A percentile compares a stretch with the other conserved stretches of the same genome.
These are phyloP conservation scores for Fragaria iinumae DNA, from an alignment of 306 rosid species.

Conservation along the genomic window DNA sequence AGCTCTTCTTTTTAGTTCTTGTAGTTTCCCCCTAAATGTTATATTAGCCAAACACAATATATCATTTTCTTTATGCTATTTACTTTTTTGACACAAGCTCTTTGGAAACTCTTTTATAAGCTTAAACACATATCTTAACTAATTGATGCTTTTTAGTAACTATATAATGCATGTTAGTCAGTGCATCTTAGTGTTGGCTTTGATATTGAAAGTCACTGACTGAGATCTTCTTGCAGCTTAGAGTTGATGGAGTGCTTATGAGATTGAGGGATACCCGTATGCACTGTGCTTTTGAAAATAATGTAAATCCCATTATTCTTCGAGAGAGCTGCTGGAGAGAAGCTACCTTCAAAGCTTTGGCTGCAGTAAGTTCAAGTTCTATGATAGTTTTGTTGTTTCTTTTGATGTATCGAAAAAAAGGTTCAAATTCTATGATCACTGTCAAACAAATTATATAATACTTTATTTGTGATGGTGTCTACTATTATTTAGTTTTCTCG, in stretches of 20 bases:
- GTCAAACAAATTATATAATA: background rate
- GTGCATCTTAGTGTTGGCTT: background rate
- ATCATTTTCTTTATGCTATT: background rate
- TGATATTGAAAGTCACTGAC: conserved; percentile 16
- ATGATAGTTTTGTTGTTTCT: background rate
- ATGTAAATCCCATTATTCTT: conserved; percentile 57
- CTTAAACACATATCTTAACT: conserved; percentile 1
- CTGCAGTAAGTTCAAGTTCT: conserved; percentile 60
- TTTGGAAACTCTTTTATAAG: background rate
- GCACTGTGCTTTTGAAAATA: conserved; percentile 72
- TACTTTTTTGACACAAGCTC: background rate
- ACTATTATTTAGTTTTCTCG: background rate
- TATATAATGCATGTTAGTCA: background rate
- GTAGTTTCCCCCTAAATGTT: conserved; percentile 9
- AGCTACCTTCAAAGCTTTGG: conserved; percentile 71
- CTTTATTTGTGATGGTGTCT: background rate
- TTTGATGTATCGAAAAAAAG: no score
- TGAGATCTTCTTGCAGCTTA: conserved; percentile 58
- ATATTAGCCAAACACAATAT: background rate
- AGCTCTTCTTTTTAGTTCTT: conserved; percentile 35
- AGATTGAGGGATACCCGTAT: conserved; percentile 91
- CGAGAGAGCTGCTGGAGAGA: conserved; percentile 97
- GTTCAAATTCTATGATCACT: conserved; percentile 28
- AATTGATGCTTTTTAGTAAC: background rate
- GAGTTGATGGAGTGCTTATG: conserved; percentile 96